Percentiles rank a stretch among this genome's conserved stretches.
Evolutionary conservation across 257 asterid species (phyloP).

Genomic region (Ajuga chamaepitys): DNA sequence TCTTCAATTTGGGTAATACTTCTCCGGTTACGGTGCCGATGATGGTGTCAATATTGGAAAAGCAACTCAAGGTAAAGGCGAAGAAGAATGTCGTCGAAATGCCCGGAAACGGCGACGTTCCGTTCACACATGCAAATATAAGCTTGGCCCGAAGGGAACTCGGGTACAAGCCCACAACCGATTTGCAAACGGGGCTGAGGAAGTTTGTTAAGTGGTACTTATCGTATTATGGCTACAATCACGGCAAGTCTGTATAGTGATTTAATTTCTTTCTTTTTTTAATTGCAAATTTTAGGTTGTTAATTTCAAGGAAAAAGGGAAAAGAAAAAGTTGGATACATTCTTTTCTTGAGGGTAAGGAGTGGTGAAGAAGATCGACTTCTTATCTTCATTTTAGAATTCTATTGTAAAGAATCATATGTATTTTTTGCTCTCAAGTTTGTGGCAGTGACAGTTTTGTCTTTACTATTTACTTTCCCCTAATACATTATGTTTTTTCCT

Average conservation of each 20-base stretch:
- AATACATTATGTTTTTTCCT: too few species aligned
- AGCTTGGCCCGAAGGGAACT: constrained; percentile 58
- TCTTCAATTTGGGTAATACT: constrained; percentile 71
- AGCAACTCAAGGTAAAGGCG: constrained; percentile 59
- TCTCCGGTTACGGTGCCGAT: constrained; percentile 74
- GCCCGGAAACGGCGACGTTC: constrained; percentile 95
- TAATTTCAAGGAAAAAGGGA: constrained; percentile 1
- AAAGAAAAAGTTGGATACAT: constrained; percentile 23
- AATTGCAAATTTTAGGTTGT: background rate
- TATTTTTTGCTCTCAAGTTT: constrained; percentile 6
- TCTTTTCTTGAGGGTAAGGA: constrained; percentile 33
- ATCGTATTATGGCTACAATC: constrained; percentile 54
- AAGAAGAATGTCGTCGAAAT: constrained; percentile 51
- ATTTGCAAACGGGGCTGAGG: constrained; percentile 79
- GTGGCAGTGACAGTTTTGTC: background rate
- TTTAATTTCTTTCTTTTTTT: too few species aligned
- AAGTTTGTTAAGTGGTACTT: constrained; percentile 76
- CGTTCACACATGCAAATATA: constrained; percentile 71
- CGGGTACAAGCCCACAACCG: constrained; percentile 73
- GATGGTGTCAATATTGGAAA: constrained; percentile 72
- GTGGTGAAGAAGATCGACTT: constrained; percentile 17
- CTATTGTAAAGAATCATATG: constrained; percentile 28
- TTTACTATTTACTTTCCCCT: too few species aligned
- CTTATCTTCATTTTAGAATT: constrained; percentile 13
- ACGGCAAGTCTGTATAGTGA: constrained; percentile 47